Base-by-base conservation (phyloP, 768 basidiomycete species). In the Nidularia pulvinata region DNA sequence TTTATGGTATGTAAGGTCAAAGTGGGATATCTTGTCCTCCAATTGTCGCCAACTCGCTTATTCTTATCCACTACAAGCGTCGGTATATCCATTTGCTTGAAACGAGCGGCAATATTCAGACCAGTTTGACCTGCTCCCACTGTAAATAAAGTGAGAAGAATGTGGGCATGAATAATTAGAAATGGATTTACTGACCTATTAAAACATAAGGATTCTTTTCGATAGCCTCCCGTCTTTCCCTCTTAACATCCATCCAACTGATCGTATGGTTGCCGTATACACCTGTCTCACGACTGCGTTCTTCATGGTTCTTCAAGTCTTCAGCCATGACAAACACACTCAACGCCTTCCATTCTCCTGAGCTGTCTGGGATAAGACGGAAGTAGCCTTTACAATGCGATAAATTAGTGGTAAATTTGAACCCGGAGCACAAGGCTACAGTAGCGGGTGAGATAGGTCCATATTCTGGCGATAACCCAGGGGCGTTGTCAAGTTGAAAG, bases 51-150 rank as follows among this genome's bases (percentile, higher is more conserved):
- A 9, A 78, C 60, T 0, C 69, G 60, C 1, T 54, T 50, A 36
- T 61, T 60, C 9, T 52, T 59, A 50, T 79, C 78, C 13, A 80
- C 59, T 1, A 79, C 59, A 1, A 80, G 60, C 3, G 71, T 51
- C 1, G 60, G 64, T 7, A 79, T 71, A 7, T 70, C 59, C 69
- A 77, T 71, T 39, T 74, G 67, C 52, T 71, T 68, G 53, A 79
- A 69, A 1, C 77, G 69, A 5, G 78, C 77, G 0, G 71, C 78
- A 6, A 76, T 53, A 10, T 67, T 67, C n/a, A 80, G 60, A 7
- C 78, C 78, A 13, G 63, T 69, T 52, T 80, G 78, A 0, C 74
- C 78, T 0, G 53, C 75, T 22, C 78, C 78, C n/a, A 80, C 76
- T 77, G 46, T 7, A 13, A 42, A 10, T 7, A 22, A 48, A 48